Evolutionary conservation across 2,329 filamentous ascomycete species (phyloP), one percentile per base, ranked within the genome.

Genomic region (Cytospora chrysosperma): DNA sequence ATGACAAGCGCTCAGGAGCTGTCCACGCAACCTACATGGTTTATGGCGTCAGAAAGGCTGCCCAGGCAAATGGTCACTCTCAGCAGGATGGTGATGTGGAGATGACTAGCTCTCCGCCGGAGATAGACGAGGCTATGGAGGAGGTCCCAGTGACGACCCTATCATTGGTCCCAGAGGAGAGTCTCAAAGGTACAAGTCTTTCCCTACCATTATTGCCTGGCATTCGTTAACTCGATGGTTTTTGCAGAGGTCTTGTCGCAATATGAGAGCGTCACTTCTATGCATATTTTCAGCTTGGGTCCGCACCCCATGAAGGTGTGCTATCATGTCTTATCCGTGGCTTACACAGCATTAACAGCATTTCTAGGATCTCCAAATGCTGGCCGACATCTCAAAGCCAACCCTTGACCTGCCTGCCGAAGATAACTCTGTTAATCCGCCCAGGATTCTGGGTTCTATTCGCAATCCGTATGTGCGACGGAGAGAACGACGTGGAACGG

Each of bases 21-120:
- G 81, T 97, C n/a, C 86, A 96, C 77, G 95, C 94, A 52, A 97
- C 93, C n/a, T 99, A 97, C 76, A 80, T 97, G 56, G 74, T 99
- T 53, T 90, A 88, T 57, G 95, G 94, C 47, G 84, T 80, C 26
- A 89, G 85, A 70, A 81, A 76, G 59, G 70, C 71, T 7, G 72
- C 73, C 21, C 74, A 76, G 17, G 50, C 56, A 57, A 66, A 65
- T 30, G 63, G 65, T 30, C 63, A 65, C 12, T 69, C 66, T 1
- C 70, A 75, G 27, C 77, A 81, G 40, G 82, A 89, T 69, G 85
- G 79, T n/a, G 88, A 90, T 59, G 85, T 92, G 63, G 86, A 88
- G 52, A 89, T 91, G 77, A 84, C 81, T 56, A 88, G 87, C 75
- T 90, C 89, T 8, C 81, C 85, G 72, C 84, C 85, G 19, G 82